phyloP scores from a whole-genome alignment of 169 alveolate genomes.

The Eimeria falciformis region DNA sequence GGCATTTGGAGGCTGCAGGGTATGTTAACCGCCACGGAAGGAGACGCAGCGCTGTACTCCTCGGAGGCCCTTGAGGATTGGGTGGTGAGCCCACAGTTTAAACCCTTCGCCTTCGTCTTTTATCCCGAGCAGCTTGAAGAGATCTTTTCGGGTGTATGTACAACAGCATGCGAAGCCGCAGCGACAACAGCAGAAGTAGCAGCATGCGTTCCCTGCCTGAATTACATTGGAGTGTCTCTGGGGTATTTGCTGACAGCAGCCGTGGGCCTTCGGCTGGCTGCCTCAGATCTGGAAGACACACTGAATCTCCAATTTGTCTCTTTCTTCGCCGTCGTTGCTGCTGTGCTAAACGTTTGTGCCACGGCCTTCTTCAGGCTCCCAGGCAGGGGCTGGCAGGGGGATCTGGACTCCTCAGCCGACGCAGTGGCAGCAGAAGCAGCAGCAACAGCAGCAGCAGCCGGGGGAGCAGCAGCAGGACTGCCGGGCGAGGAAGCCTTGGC shows the following conservation, averaged over 20 bases:
- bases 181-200: constrained; percentile 8
- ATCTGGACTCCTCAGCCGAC: background rate
- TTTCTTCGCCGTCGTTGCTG: constrained; percentile 71
- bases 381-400: constrained; percentile 11
- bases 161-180: constrained; percentile 17
- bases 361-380: constrained; percentile 52
- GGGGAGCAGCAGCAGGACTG: background rate
- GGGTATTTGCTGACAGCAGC: constrained; percentile 69
- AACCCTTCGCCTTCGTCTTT: background rate
- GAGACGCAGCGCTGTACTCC: background rate
- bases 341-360: constrained; percentile 44
- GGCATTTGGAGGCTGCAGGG: background rate
- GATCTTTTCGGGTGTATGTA: constrained; percentile 70
- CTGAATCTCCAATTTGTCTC: constrained; percentile 62
- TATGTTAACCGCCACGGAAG: background rate
- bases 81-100: background rate
- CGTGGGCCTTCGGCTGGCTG: constrained; percentile 62
- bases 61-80: background rate
- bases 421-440: constrained; percentile 3
- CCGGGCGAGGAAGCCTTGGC: background rate
- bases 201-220: constrained; percentile 56
- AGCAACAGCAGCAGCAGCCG: background rate
- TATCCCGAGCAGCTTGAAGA: constrained; percentile 65
- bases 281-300: constrained; percentile 67
- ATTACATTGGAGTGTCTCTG: constrained; percentile 54